Evolutionary conservation across 768 basidiomycete genomes (phyloP).

Genomic region (Roridomyces roridus): DNA sequence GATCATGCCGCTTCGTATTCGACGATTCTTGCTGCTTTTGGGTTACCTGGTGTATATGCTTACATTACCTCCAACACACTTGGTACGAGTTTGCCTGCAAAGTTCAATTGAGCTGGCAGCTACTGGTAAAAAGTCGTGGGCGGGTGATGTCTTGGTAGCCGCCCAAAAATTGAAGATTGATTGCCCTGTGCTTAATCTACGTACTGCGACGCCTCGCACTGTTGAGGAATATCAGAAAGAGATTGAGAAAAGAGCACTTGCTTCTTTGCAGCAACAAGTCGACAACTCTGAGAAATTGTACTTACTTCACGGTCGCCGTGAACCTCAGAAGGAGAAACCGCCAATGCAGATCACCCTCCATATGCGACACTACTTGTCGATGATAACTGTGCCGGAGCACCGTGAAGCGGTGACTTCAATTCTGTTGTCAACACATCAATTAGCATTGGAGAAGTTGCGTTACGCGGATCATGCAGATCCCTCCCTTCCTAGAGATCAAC

Average conservation of each 20-base stretch:
- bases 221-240: neutral
- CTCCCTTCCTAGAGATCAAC: neutral
- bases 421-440: neutral
- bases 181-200: neutral
- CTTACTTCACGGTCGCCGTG: neutral
- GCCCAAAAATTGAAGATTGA: no score
- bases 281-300: neutral
- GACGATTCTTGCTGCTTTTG: conserved; percentile 23
- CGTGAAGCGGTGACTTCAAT: no score
- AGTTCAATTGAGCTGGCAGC: neutral
- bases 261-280: neutral
- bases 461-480: neutral
- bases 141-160: no score
- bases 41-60: conserved; percentile 23
- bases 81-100: neutral
- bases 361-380: neutral
- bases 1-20: conserved; percentile 25
- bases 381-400: neutral
- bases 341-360: neutral
- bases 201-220: neutral
- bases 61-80: neutral
- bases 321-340: neutral
- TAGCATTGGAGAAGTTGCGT: neutral
- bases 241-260: neutral
- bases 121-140: no score